A percentile compares a stretch with the other conserved stretches of the same genome.
Evolutionary conservation across 2,329 filamentous ascomycete species (phyloP).

Genomic region (Colletotrichum sojae): DNA sequence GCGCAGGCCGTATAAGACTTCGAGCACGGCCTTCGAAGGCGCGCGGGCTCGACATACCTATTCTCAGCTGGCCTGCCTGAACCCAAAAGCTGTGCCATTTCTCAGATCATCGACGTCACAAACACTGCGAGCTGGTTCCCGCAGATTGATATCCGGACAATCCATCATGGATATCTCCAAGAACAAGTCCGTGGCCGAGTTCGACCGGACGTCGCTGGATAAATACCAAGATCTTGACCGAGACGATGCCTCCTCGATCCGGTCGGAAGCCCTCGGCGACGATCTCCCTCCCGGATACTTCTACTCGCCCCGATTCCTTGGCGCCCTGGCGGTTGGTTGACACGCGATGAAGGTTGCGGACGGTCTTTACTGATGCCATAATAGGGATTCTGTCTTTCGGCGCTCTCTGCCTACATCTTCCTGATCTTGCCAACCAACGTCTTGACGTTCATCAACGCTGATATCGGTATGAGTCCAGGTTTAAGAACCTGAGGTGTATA

Average conservation of each 20-base stretch:
- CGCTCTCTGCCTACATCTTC: slow-evolving; percentile 55
- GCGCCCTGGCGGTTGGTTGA: slow-evolving; percentile 48
- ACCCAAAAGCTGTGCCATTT: background rate
- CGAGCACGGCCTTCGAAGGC: slow-evolving; percentile 15
- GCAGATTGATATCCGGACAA: slow-evolving; percentile 13
- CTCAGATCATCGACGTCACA: background rate
- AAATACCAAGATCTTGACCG: slow-evolving; percentile 39
- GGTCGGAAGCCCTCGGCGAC: slow-evolving; percentile 52
- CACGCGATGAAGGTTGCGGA: background rate
- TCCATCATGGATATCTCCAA: slow-evolving; percentile 42
- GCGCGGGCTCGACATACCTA: slow-evolving; percentile 3
- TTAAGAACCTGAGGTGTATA: background rate
- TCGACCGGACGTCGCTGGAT: slow-evolving; percentile 16
- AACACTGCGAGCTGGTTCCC: slow-evolving; percentile 29
- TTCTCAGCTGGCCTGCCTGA: background rate
- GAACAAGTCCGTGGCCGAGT: slow-evolving; percentile 39
- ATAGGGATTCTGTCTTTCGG: slow-evolving; percentile 55
- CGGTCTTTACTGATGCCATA: slow-evolving; percentile 15
- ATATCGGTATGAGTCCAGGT: slow-evolving; percentile 46
- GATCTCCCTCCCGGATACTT: slow-evolving; percentile 55
- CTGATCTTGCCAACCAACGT: slow-evolving; percentile 54
- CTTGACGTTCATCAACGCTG: slow-evolving; percentile 50
- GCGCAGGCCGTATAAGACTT: slow-evolving; percentile 22
- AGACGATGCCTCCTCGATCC: slow-evolving; percentile 51
- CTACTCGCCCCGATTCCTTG: slow-evolving; percentile 51